phyloP scores from a whole-genome alignment of 805 yeast species.

The Saccharomyces cerevisiae region DNA sequence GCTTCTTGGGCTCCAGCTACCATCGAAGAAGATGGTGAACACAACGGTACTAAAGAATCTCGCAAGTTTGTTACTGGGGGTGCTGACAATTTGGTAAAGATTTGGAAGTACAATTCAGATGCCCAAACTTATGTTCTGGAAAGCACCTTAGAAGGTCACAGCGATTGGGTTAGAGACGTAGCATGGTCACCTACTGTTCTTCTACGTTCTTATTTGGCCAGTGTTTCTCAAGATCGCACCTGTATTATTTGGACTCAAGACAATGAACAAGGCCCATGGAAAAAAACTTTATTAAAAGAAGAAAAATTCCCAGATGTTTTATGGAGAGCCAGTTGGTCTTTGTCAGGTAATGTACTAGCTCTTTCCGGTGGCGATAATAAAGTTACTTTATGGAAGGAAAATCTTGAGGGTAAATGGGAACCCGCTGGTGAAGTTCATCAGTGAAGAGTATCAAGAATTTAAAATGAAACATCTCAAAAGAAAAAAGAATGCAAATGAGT shows the following conservation, averaged over 20 bases:
- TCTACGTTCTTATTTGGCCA: conserved; percentile 81
- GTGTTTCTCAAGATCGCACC: conserved; percentile 93
- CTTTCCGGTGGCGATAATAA: conserved; percentile 94
- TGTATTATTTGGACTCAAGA: conserved; percentile 94
- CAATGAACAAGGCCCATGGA: conserved; percentile 61
- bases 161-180: conserved; percentile 98
- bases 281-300: conserved; percentile 60
- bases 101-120: conserved; percentile 66
- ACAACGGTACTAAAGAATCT: conserved; percentile 33
- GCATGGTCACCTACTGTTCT: conserved; percentile 94
- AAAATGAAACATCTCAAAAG: background rate
- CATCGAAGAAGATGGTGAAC: conserved; percentile 28
- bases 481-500: background rate
- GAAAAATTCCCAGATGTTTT: conserved; percentile 93
- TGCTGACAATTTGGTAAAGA: conserved; percentile 84
- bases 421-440: conserved; percentile 94
- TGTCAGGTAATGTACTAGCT: conserved; percentile 91
- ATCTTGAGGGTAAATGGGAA: conserved; percentile 89
- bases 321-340: conserved; percentile 97
- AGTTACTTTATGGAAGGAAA: conserved; percentile 95
- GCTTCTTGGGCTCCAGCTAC: conserved; percentile 85
- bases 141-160: conserved; percentile 75
- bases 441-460: conserved; percentile 26
- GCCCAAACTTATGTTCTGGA: conserved; percentile 60
- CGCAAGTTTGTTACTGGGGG: conserved; percentile 91